Conservation (phyloP, 306 rosid genomes). For the Dicorynia guianensis region DNA sequence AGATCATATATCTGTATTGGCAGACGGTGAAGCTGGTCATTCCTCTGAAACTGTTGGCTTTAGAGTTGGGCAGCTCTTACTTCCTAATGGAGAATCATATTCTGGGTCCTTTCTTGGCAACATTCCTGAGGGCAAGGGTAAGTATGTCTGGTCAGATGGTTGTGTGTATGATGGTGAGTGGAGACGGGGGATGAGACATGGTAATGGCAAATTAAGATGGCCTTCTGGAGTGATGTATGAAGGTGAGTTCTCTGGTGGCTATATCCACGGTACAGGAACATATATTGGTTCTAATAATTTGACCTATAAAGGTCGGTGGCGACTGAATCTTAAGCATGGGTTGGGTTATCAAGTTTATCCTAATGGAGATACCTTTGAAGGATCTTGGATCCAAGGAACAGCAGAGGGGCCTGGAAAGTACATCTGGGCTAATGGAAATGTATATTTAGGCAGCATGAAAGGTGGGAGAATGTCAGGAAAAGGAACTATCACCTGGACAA, state of each 20-base stretch:
- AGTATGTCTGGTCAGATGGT: slow-evolving; percentile 90
- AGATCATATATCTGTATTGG: slow-evolving; percentile 48
- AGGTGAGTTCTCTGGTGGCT: slow-evolving; percentile 95
- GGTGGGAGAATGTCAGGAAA: slow-evolving; percentile 95
- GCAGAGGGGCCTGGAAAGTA: slow-evolving; percentile 98
- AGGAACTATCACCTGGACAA: slow-evolving; percentile 95
- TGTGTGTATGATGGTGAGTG: slow-evolving; percentile 93
- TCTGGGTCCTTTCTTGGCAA: slow-evolving; percentile 82
- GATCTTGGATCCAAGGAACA: slow-evolving; percentile 96
- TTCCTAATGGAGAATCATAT: slow-evolving; percentile 76
- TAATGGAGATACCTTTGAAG: slow-evolving; percentile 88
- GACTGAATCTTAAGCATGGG: slow-evolving; percentile 91
- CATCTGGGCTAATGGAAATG: slow-evolving; percentile 89
- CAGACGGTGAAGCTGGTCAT: slow-evolving; percentile 57
- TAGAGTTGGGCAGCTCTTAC: slow-evolving; percentile 74
- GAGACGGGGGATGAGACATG: slow-evolving; percentile 97
- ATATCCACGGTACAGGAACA: slow-evolving; percentile 84
- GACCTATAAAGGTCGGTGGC: slow-evolving; percentile 92
- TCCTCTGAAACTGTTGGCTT: slow-evolving; percentile 71
- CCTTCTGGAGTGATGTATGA: slow-evolving; percentile 80
- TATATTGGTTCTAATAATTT: slow-evolving; percentile 62
- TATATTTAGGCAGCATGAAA: slow-evolving; percentile 92
- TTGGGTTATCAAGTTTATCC: slow-evolving; percentile 89
- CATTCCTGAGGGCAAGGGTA: slow-evolving; percentile 84
- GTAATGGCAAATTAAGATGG: slow-evolving; percentile 73